Conservation (phyloP, 1,139 yeast genomes). For the Zygosaccharomyces pseudobailii region DNA sequence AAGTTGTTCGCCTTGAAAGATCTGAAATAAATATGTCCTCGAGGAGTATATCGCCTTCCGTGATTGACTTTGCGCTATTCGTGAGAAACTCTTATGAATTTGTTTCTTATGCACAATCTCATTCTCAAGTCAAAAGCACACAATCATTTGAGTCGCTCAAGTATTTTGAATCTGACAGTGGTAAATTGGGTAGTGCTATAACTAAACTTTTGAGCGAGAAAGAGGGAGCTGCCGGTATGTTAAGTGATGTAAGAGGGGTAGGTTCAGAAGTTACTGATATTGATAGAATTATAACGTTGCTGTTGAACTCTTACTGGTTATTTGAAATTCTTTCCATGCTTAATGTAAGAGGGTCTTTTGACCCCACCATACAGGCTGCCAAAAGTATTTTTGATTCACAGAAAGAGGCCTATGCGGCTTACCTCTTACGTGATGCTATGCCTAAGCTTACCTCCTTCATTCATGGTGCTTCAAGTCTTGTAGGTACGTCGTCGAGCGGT, state of each 20-base stretch:
- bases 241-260: conserved; percentile 6
- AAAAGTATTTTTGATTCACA: conserved; percentile 41
- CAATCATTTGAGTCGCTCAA: conserved; percentile 12
- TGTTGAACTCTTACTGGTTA: conserved; percentile 60
- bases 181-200: conserved; percentile 19
- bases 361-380: conserved; percentile 32
- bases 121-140: conserved; percentile 11
- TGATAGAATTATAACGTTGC: conserved; percentile 40
- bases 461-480: conserved; percentile 54
- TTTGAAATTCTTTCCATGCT: conserved; percentile 41
- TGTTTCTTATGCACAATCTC: conserved; percentile 7
- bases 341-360: conserved; percentile 21
- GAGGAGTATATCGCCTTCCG: conserved; percentile 41
- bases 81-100: conserved; percentile 37
- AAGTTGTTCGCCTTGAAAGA: conserved; percentile 50
- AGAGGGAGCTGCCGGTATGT: conserved; percentile 9
- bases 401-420: conserved; percentile 43
- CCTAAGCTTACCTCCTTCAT: conserved; percentile 67
- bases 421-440: conserved; percentile 51
- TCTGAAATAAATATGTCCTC: conserved; percentile 42
- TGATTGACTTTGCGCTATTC: conserved; percentile 44
- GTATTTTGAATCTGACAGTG: conserved; percentile 19
- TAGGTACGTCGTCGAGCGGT: conserved; percentile 38
- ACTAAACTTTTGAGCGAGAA: conserved; percentile 17
- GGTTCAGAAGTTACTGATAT: conserved; percentile 12